A percentile compares a stretch with the other conserved stretches of the same genome.
These are phyloP conservation scores for Amanita subjunquillea DNA, from an alignment of 768 basidiomycete genomes.

Conservation along the genomic window DNA sequence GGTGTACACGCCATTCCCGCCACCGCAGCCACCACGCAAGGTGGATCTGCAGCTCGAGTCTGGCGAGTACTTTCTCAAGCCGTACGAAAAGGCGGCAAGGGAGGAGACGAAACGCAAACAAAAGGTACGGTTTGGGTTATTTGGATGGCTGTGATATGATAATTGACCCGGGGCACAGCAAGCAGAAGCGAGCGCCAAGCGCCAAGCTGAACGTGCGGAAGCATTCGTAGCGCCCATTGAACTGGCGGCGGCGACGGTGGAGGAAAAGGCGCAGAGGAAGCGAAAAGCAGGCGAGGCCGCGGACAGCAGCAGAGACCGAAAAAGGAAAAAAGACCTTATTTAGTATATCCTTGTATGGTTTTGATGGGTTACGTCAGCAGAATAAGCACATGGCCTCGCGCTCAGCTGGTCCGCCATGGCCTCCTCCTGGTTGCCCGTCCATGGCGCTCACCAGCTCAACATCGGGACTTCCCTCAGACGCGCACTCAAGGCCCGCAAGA, in stretches of 20 bases:
- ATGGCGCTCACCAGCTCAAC: conserved; percentile 48
- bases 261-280: conserved; percentile 61
- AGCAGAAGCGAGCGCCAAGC: conserved; percentile 60
- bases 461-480: conserved; percentile 56
- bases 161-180: conserved; percentile 38
- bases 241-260: conserved; percentile 57
- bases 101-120: conserved; percentile 66
- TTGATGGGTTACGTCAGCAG: not conserved
- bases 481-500: conserved; percentile 63
- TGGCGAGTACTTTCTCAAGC: conserved; percentile 97
- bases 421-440: conserved; percentile 43
- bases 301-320: conserved; percentile 24
- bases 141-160: conserved; percentile 2
- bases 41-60: conserved; percentile 91
- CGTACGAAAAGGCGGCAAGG: conserved; percentile 71
- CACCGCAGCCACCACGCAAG: conserved; percentile 88
- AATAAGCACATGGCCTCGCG: not conserved
- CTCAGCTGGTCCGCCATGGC: conserved; percentile 9
- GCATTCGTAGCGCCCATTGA: conserved; percentile 87
- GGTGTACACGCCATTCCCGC: conserved; percentile 97
- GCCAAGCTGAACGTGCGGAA: conserved; percentile 74
- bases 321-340: conserved; percentile 13
- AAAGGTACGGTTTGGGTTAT: conserved; percentile 41
- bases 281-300: conserved; percentile 25
- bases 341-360: not conserved